Base-by-base conservation (phyloP, 2,329 filamentous ascomycete species). In the Fusarium tricinctum region DNA sequence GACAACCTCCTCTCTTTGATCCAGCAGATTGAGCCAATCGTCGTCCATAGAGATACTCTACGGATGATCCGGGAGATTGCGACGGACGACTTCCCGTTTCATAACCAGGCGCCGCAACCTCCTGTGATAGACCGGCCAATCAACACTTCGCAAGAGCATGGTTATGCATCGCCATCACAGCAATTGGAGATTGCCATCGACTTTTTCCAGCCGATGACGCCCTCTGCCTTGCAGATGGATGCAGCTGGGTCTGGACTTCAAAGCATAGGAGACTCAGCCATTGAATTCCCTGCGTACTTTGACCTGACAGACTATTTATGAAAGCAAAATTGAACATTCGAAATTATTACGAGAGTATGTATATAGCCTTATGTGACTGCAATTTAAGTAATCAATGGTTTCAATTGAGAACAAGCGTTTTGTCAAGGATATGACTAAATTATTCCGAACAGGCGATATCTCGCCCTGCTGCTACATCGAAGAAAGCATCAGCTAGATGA, bases 351-450 rank as follows among this genome's bases (percentile, higher is more conserved):
- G 6, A 23, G 2, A 23, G 6, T 23, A 23, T 6, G 23, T 3
- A 23, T 2, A 23, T 23, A 8, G 23, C 23, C 8, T 23, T 23
- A 23, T 23, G 23, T 23, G 7, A 3, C 8, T 23, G 23, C 8
- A 23, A 23, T 23, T 23, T 23, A 8, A 23, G 23, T 8, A 23
- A 2, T 23, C 3, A 2, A 23, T 23, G 8, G 6, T 8, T 23
- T 23, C 2, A 23, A 23, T 23, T 23, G 7, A 2, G 7, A 2
- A 8, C 2, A 23, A 2, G 8, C 5, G 8, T 8, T 3, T 8
- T 23, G 23, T 23, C 8, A 8, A 8, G 8, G 7, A 23, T 8
- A 23, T 8, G 4, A 23, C 2, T 15, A 26, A 12, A 7, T 23
- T 20, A 23, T 15, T 43, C 20, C 5, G 1, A 20, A 15, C 5